A percentile compares a stretch with the other conserved stretches of the same genome.
Conservation (phyloP, 2,329 filamentous ascomycete species). For the Trichoderma sp. region DNA sequence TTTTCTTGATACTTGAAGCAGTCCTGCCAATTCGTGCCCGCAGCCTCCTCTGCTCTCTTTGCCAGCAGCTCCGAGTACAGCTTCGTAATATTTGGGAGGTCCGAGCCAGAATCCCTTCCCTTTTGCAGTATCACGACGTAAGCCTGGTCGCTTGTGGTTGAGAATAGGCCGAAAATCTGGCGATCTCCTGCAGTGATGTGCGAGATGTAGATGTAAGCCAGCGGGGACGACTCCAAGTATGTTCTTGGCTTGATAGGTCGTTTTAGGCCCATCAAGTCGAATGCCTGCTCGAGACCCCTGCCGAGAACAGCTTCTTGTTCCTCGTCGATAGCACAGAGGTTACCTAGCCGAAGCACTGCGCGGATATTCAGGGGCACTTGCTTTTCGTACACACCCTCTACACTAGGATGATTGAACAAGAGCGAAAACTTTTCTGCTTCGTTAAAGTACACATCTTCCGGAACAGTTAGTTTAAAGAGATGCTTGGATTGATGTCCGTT, state of each 20-base stretch:
- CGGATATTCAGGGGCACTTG: constrained; percentile 83
- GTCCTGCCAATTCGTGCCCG: constrained; percentile 70
- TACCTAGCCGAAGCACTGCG: constrained; percentile 85
- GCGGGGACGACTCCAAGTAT: constrained; percentile 70
- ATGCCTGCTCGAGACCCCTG: constrained; percentile 88
- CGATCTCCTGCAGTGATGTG: constrained; percentile 88
- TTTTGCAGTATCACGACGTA: constrained; percentile 87
- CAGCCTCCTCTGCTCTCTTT: constrained; percentile 61
- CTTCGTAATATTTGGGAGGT: constrained; percentile 84
- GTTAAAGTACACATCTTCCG: constrained; percentile 81
- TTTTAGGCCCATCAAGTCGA: constrained; percentile 76
- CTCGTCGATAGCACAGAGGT: constrained; percentile 89
- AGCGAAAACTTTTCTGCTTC: constrained; percentile 78
- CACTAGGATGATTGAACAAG: constrained; percentile 86
- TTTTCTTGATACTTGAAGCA: constrained; percentile 85
- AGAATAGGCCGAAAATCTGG: constrained; percentile 92
- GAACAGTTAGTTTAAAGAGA: constrained; percentile 88
- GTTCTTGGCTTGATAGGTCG: constrained; percentile 59
- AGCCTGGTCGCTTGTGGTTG: constrained; percentile 73
- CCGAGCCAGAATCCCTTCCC: constrained; percentile 70
- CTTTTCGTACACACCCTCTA: constrained; percentile 96
- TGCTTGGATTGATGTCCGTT: constrained; percentile 94
- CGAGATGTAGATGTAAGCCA: constrained; percentile 88
- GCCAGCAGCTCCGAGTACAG: constrained; percentile 77
- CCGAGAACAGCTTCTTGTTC: constrained; percentile 85